Evolutionary conservation across 176 grass and related monocot genomes (phyloP).

Genomic region (Oryza glumipatula): DNA sequence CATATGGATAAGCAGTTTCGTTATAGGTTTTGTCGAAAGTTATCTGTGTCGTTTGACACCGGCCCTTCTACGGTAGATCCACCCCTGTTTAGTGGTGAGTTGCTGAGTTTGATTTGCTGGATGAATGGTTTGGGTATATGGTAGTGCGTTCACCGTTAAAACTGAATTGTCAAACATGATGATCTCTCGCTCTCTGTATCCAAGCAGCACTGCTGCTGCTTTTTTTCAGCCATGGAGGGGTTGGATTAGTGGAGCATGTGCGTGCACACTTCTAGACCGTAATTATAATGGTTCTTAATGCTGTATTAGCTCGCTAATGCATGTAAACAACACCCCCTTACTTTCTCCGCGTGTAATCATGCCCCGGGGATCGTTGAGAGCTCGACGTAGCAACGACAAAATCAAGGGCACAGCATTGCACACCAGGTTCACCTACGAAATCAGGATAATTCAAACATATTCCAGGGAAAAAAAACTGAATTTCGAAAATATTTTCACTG

Average conservation of each 20-base stretch:
- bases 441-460: not conserved
- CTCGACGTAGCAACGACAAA: slow-evolving; percentile 31
- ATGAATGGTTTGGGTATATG: not conserved
- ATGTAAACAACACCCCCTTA: not conserved
- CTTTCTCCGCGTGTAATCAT: slow-evolving; percentile 35
- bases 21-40: too few species aligned
- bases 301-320: slow-evolving; percentile 36
- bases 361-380: not conserved
- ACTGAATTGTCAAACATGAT: slow-evolving; percentile 63
- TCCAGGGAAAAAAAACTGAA: not conserved
- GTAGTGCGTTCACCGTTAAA: slow-evolving; percentile 74
- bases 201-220: not conserved
- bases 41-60: too few species aligned
- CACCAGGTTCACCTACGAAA: not conserved
- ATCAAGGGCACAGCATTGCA: not conserved
- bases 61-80: too few species aligned
- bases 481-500: not conserved
- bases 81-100: too few species aligned
- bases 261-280: slow-evolving; percentile 25
- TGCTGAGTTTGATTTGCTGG: not conserved
- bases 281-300: slow-evolving; percentile 40
- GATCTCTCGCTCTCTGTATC: slow-evolving; percentile 38
- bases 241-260: slow-evolving; percentile 48
- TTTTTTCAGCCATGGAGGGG: not conserved
- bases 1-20: too few species aligned